Evolutionary conservation across 1,139 yeast genomes (phyloP).

Genomic region (Yamadazyma conglobata): DNA sequence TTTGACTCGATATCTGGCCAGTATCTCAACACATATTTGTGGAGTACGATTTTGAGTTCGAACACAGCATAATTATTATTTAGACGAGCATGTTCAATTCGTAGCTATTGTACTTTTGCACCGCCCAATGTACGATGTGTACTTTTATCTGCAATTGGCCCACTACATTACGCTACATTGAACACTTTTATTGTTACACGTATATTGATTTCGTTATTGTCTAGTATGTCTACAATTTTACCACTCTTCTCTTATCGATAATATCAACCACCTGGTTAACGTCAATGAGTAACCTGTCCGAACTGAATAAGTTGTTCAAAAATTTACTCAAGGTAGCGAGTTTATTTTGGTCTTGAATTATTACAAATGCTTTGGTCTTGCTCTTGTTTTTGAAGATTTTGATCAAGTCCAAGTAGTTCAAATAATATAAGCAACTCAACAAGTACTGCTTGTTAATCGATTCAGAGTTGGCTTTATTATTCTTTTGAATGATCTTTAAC

Average conservation of each 20-base stretch:
- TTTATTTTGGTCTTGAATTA: constrained; percentile 28
- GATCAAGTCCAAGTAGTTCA: constrained; percentile 34
- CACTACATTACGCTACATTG: no score
- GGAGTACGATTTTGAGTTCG: no score
- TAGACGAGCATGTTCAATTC: no score
- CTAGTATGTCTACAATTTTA: constrained; percentile 10
- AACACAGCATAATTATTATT: no score
- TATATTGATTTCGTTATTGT: no score
- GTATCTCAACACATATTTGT: no score
- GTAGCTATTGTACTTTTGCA: no score
- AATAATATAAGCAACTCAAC: constrained; percentile 39
- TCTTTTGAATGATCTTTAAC: constrained; percentile 28
- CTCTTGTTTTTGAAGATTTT: constrained; percentile 42
- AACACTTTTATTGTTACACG: no score
- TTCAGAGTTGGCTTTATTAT: constrained; percentile 24
- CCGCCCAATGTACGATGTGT: no score
- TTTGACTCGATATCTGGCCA: no score
- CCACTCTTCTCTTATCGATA: constrained; percentile 26
- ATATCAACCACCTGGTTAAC: constrained; percentile 38
- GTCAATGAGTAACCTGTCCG: constrained; percentile 16
- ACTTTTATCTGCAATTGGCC: no score
- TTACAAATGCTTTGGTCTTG: constrained; percentile 41
- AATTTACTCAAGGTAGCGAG: constrained; percentile 27
- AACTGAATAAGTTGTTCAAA: constrained; percentile 21
- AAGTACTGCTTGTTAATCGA: constrained; percentile 44